Conservation (phyloP, 345 rosid genomes). For the Physaria fendleri region DNA sequence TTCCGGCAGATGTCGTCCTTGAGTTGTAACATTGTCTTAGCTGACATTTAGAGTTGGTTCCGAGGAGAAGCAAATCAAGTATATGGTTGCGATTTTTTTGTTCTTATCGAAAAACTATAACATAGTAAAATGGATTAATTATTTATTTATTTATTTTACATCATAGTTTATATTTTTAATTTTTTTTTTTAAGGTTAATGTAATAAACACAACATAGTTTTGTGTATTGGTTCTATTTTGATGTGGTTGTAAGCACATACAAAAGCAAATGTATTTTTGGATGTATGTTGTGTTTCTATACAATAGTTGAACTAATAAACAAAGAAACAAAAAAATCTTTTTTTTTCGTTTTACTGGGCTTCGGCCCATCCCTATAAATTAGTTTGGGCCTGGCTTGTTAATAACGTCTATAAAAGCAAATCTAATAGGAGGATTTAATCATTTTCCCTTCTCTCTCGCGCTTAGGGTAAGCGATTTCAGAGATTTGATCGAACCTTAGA, state of each 20-base stretch:
- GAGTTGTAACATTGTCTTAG: not conserved
- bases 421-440: no score
- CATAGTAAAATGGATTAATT: no score
- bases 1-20: slow-evolving; percentile 13
- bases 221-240: slow-evolving; percentile 3
- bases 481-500: not conserved
- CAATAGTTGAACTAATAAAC: not conserved
- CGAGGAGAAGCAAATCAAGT: no score
- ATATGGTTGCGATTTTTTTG: no score
- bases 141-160: no score
- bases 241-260: not conserved
- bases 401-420: no score
- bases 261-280: slow-evolving; percentile 21
- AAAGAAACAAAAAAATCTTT: not conserved
- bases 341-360: no score
- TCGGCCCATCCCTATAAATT: no score
- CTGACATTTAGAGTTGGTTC: no score
- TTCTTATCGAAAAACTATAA: no score
- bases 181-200: not conserved
- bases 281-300: slow-evolving; percentile 16
- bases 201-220: not conserved
- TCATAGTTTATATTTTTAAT: not conserved
- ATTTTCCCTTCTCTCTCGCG: not conserved
- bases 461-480: not conserved
- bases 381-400: no score